phyloP scores from a whole-genome alignment of 768 basidiomycete genomes.

The Termitomyces sp. region DNA sequence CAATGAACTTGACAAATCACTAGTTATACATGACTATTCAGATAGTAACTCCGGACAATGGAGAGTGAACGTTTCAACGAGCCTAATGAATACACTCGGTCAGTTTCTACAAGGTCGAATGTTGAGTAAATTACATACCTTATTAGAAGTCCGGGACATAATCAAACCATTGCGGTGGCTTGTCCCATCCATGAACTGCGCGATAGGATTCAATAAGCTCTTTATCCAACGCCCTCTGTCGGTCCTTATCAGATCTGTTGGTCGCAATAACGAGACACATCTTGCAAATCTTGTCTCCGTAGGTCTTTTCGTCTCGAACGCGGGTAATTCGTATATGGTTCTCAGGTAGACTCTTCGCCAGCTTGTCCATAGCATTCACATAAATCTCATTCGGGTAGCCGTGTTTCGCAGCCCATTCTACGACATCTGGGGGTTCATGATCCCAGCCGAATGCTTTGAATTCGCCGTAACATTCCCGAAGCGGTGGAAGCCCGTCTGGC shows the following conservation, averaged over 20 bases:
- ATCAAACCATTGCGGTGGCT: not conserved
- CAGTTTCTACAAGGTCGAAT: too few species aligned
- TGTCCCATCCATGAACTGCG: not conserved
- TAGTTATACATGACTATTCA: too few species aligned
- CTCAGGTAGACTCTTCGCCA: not conserved
- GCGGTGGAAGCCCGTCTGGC: too few species aligned
- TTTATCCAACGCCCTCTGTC: not conserved
- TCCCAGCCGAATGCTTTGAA: not conserved
- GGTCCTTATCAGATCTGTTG: not conserved
- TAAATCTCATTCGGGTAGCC: not conserved
- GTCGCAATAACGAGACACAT: not conserved
- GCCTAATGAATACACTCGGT: too few species aligned
- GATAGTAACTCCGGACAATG: too few species aligned
- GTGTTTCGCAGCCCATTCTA: not conserved
- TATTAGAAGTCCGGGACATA: not conserved
- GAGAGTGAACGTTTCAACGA: too few species aligned
- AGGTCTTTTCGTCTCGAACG: not conserved
- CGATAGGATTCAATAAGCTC: not conserved
- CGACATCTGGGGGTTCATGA: not conserved
- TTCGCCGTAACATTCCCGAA: too few species aligned
- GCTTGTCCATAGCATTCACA: not conserved
- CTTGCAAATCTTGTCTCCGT: not conserved
- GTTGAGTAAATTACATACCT: too few species aligned
- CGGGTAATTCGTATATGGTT: not conserved
- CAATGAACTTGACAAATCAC: too few species aligned